Evolutionary conservation across 345 rosid species (phyloP), one percentile per base, ranked within the genome.

Genomic region (Eucalyptus paniculata): DNA sequence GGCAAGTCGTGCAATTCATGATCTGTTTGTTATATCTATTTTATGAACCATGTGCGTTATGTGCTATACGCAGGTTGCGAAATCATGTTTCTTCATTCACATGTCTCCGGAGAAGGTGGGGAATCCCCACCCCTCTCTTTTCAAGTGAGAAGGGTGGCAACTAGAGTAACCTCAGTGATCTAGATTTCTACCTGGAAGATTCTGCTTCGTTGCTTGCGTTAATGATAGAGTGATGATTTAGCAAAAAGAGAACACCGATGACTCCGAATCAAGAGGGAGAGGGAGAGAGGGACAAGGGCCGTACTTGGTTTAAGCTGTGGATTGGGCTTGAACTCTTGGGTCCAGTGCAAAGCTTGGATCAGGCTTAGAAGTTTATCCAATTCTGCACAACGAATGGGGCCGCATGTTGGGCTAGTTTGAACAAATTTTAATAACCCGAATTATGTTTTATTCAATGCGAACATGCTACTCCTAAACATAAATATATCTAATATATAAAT

Each of bases 31-130:
- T 5, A 2, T 24, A 56, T 10, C 6, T 10, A 56, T 56, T 56
- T 56, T 56, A 56, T 10, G 6, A 56, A 56, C 14, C 0, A 9
- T 56, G 62, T 1, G 0, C 0, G 2, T 21, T 54, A 21, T 54
- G 60, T 23, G 60, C 3, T 21, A 23, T 54, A 1, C 0, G 0
- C 6, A 56, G 0, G 30, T 56, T 4, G 30, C 13, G 0, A 23
- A 56, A 56, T 0, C 5, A 2, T 23, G 3, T 24, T 56, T 56
- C 12, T 2, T 56, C 62, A 56, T 23, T 56, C 62, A 56, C 1
- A 2, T 24, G 2, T 56, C 3, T 1, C 12, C 0, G 0, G 6
- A 56, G 13, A 56, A 56, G 62, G 14, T 5, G 6, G 62, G 6
- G 14, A 56, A 24, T 56, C 28, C 28, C 62, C 62, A 24, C 30